Evolutionary conservation across 495 filamentous ascomycete genomes (phyloP), one percentile per base, ranked within the genome.

Genomic region (Daldinia bambusicola): DNA sequence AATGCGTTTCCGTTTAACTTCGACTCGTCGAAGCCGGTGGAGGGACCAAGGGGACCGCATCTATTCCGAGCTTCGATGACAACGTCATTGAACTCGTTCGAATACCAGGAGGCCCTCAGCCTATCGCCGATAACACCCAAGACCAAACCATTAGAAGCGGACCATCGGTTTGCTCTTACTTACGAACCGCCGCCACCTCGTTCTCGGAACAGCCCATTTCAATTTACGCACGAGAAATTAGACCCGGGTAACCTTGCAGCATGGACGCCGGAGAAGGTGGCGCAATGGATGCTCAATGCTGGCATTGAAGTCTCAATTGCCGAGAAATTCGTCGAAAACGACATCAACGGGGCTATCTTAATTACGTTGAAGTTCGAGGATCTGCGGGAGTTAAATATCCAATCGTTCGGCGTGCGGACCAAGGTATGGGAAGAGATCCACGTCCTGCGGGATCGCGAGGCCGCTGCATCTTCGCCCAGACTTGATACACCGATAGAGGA

Each of bases 371-470:
- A 97, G 74, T 88, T 92, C 70, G 92, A 97, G 37, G 94, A 98
- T 75, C 84, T 99, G n/a, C 93, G 94, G 74, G 95, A 99, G 80
- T 89, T 98, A 5, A 91, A 91, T 20, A 96, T 99, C 66, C 80
- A 85, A n/a, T 98, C 95, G 0, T 98, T 98, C 79, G 95, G 95
- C 14, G 93, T 95, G 70, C 88, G 95, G 20, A 93, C 93, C 58
- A 87, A 86, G 66, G 74, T 99, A 0, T 97, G 96, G 94, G 88
- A 88, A 69, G 90, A 91, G 67, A 97, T 98, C 62, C 86, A 90
- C 70, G 78, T 83, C 8, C 86, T 97, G 12, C 85, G 90, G 45
- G 86, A 88, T 61, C 89, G 84, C 66, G 84, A 86, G 37, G 68
- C 62, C 36, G 60, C 70, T 8, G 70, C 60, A 30, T 79, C 82